Conservation (phyloP, 345 rosid genomes). For the Rhizophora mangle region DNA sequence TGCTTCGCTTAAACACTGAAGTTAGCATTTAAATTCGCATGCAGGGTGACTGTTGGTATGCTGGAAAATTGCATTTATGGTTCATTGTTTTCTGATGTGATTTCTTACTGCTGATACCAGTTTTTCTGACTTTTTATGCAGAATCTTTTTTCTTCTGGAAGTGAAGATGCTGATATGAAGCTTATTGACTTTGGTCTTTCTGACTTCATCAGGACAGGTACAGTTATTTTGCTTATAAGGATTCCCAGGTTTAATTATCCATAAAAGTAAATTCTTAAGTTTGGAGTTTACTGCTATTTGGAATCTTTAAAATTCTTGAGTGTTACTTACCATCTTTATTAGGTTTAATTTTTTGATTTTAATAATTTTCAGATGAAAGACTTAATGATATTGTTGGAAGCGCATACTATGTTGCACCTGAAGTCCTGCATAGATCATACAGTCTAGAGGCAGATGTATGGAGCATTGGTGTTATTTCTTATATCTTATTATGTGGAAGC, state of each 20-base stretch:
- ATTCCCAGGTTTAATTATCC: too few species aligned
- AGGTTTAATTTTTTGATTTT: background rate
- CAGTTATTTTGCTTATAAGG: conserved; percentile 1
- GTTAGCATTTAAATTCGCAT: background rate
- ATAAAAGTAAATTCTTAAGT: background rate
- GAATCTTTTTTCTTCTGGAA: conserved; percentile 82
- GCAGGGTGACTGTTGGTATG: background rate
- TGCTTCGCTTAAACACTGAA: background rate
- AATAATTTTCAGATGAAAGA: conserved; percentile 66
- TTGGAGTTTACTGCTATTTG: background rate
- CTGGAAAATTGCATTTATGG: background rate
- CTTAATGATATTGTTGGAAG: conserved; percentile 97
- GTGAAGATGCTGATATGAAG: conserved; percentile 80
- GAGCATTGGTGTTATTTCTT: conserved; percentile 94
- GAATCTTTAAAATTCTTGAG: background rate
- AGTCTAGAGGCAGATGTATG: conserved; percentile 92
- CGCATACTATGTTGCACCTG: conserved; percentile 98
- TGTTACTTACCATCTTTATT: background rate
- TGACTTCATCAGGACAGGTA: conserved; percentile 79
- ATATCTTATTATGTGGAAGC: conserved; percentile 93
- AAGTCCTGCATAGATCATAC: conserved; percentile 97
- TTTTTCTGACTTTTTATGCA: conserved; percentile 29
- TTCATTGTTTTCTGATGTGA: background rate
- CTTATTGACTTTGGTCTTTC: conserved; percentile 96
- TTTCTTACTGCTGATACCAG: conserved; percentile 14